phyloP scores from a whole-genome alignment of 1,284 basidiomycete genomes.

The Heterobasidion parviporum region DNA sequence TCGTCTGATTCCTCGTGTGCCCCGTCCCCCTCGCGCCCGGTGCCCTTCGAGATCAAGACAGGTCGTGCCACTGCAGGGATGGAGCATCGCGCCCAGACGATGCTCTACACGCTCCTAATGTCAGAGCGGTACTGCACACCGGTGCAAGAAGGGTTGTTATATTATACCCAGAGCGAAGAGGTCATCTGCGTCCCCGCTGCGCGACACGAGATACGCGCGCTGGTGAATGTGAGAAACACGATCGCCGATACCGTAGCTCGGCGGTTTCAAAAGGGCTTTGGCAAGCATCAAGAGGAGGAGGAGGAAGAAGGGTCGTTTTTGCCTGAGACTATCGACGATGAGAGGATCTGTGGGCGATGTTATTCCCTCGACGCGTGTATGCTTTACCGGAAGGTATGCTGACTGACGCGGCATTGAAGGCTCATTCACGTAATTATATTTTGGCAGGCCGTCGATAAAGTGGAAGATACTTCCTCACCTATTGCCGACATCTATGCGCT shows the following conservation, averaged over 20 bases:
- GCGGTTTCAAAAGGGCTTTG: constrained; percentile 13
- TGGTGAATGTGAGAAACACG: constrained; percentile 81
- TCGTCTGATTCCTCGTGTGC: constrained; percentile 1
- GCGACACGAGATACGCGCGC: constrained; percentile 77
- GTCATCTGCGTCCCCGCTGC: constrained; percentile 76
- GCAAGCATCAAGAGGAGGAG: constrained; percentile 6
- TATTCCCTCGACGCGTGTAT: constrained; percentile 85
- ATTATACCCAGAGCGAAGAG: constrained; percentile 89
- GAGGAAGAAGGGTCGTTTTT: constrained; percentile 39
- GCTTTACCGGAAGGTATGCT: constrained; percentile 82
- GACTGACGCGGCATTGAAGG: constrained; percentile 1
- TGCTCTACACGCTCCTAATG: constrained; percentile 92
- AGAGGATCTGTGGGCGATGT: constrained; percentile 73
- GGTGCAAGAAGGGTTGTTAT: constrained; percentile 76
- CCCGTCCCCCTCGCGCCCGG: constrained; percentile 25
- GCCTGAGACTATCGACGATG: constrained; percentile 83
- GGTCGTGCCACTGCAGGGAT: constrained; percentile 71
- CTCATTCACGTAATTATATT: background rate
- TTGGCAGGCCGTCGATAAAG: constrained; percentile 60
- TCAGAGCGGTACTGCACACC: constrained; percentile 78
- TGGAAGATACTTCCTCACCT: constrained; percentile 50
- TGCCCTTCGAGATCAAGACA: constrained; percentile 96
- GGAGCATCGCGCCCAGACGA: constrained; percentile 96
- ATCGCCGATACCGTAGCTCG: constrained; percentile 71
- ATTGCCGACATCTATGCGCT: constrained; percentile 71